These are phyloP conservation scores for Boletus rufocinnamomeus DNA, from an alignment of 768 basidiomycete genomes.

Conservation along the genomic window DNA sequence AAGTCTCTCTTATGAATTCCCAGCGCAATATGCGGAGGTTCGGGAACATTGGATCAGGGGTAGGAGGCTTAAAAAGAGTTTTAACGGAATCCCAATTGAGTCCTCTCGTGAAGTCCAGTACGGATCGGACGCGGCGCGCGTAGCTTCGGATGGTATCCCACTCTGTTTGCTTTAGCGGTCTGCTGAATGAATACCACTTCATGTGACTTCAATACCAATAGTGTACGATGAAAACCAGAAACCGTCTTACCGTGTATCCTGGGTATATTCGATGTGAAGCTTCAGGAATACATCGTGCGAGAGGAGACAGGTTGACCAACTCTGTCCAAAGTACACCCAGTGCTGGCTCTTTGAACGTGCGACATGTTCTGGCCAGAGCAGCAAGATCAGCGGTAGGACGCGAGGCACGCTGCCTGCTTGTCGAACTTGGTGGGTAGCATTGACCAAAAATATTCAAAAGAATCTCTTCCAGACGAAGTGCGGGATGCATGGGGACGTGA, in stretches of 20 bases:
- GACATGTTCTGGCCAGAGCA: constrained; percentile 9
- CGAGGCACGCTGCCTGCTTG: not conserved
- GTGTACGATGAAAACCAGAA: not conserved
- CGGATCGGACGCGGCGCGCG: constrained; percentile 15
- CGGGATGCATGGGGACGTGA: constrained; percentile 11
- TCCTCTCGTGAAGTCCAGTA: constrained; percentile 16
- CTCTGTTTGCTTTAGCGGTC: constrained; percentile 10
- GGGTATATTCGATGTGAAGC: constrained; percentile 16
- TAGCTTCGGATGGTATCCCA: constrained; percentile 18
- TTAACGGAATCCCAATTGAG: constrained; percentile 23
- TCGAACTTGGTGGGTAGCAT: not conserved
- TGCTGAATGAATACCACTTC: constrained; percentile 20
- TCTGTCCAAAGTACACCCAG: constrained; percentile 11
- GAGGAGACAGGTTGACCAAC: constrained; percentile 4
- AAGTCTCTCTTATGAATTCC: constrained; percentile 21
- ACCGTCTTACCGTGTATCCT: constrained; percentile 7
- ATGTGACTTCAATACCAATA: not conserved
- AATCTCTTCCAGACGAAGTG: constrained; percentile 13
- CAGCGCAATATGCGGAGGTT: constrained; percentile 24
- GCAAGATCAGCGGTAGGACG: constrained; percentile 1
- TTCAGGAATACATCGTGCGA: constrained; percentile 8
- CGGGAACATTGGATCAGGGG: constrained; percentile 19
- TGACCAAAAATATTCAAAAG: constrained; percentile 8
- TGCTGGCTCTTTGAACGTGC: constrained; percentile 11
- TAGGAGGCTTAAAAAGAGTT: constrained; percentile 17